Evolutionary conservation across 306 rosid species (phyloP), one percentile per base, ranked within the genome.

Genomic region (Cicer yamashitae): DNA sequence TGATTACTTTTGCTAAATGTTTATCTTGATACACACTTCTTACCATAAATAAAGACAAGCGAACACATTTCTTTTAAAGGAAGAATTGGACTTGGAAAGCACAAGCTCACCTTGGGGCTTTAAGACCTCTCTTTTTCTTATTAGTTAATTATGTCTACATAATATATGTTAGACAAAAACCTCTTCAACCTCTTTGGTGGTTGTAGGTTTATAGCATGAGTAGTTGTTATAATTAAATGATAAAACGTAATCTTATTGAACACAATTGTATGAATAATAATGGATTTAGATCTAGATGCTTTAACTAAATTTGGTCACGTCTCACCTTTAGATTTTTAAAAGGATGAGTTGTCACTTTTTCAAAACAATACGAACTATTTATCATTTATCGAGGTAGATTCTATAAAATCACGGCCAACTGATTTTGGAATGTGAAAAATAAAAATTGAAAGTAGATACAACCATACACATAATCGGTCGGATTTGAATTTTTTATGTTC

Each of bases 41-140:
- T 22, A 68, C 62, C 40, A 44, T 77, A 58, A 58, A 58, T 53
- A 77, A 59, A 13, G 70, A 69, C 61, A 77, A 25, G 11, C 12
- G 14, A 53, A 67, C 30, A 15, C 53, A 57, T 37, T 77, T 39
- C 45, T 44, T 38, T 46, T 59, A 68, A 77, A 45, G 22, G 0
- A 56, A 56, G 56, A 50, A 40, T 77, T 69, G 64, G 10, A 50
- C 57, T 63, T 10, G 7, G 67, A 79, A 53, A 79, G 68, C 68
- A 59, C 76, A 79, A 17, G 47, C 13, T 71, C 60, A 63, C 47
- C 60, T 79, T 62, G 39, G 2, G 34, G 8, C 20, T 58, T 58
- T 11, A n/a, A 56, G 7, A 20, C 43, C 41, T 12, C 43, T 39
- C 65, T 22, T 39, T 51, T 70, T 62, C 30, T 22, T 10, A 41